Percentiles rank a stretch among this genome's conserved stretches.
phyloP scores from a whole-genome alignment of 2,329 filamentous ascomycete genomes.

The Trichothecium sympodiale region DNA sequence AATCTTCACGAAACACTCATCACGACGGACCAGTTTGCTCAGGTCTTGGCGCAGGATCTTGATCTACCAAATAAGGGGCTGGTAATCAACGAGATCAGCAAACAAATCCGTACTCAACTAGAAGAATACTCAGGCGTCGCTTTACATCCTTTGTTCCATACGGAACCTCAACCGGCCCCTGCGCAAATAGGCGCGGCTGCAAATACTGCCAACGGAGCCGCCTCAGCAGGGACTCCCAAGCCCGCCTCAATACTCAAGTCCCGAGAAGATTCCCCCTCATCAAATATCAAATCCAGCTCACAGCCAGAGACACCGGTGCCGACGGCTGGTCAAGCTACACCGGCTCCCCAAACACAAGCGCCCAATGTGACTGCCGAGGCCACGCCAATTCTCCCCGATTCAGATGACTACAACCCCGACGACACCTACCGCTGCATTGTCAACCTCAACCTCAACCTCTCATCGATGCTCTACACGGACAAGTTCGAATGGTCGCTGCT shows the following conservation, averaged over 20 bases:
- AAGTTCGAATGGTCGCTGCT: conserved; percentile 96
- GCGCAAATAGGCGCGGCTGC: conserved; percentile 9
- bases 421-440: conserved; percentile 93
- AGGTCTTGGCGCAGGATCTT: conserved; percentile 79
- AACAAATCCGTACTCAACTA: conserved; percentile 86
- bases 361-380: conserved; percentile 60
- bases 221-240: conserved; percentile 16
- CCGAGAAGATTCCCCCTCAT: conserved; percentile 26
- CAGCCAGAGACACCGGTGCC: conserved; percentile 47
- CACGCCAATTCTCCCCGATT: conserved; percentile 45
- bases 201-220: conserved; percentile 8
- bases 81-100: conserved; percentile 73
- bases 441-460: conserved; percentile 79
- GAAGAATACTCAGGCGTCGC: conserved; percentile 95
- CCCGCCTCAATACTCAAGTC: conserved; percentile 19
- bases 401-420: conserved; percentile 75
- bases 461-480: conserved; percentile 87
- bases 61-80: conserved; percentile 68
- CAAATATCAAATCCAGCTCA: conserved; percentile 23
- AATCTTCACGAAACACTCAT: conserved; percentile 91
- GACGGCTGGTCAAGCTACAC: conserved; percentile 30
- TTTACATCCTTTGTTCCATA: conserved; percentile 83
- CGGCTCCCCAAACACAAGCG: conserved; percentile 31
- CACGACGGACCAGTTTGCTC: conserved; percentile 93
- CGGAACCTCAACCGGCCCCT: conserved; percentile 25